These are phyloP conservation scores for Pseudozyma flocculosa DNA, from an alignment of 1,284 basidiomycete genomes.

Conservation along the genomic window DNA sequence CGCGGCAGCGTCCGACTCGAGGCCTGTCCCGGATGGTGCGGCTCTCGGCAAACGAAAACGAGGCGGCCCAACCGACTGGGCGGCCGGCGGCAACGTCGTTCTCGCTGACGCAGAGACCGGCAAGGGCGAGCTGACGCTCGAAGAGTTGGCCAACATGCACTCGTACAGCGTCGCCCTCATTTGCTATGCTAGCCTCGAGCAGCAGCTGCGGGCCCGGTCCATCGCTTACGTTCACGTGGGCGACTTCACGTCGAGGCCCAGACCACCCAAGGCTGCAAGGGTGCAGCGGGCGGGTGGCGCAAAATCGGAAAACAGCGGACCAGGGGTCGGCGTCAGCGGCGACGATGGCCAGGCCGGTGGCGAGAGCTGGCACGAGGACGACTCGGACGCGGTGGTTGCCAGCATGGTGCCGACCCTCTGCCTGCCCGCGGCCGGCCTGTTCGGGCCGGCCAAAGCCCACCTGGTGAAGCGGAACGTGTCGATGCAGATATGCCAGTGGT, in stretches of 20 bases:
- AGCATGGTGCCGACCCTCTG: conserved; percentile 77
- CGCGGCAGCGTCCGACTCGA: conserved; percentile 2
- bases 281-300: conserved; percentile 1
- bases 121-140: conserved; percentile 19
- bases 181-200: conserved; percentile 82
- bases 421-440: conserved; percentile 75
- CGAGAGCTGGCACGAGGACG: background rate
- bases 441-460: conserved; percentile 74
- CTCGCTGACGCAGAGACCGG: too few species aligned
- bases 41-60: conserved; percentile 11
- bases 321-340: too few species aligned
- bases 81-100: too few species aligned
- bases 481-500: conserved; percentile 84
- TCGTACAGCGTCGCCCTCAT: conserved; percentile 72
- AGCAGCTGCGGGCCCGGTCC: conserved; percentile 76
- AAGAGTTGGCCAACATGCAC: conserved; percentile 38
- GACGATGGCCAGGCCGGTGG: too few species aligned
- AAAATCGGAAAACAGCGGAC: too few species aligned
- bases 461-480: conserved; percentile 86
- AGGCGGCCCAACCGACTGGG: too few species aligned
- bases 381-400: conserved; percentile 64
- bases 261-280: conserved; percentile 14
- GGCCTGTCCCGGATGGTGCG: too few species aligned
- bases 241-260: conserved; percentile 59
- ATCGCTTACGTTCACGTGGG: conserved; percentile 77